Evolutionary conservation across 2,329 filamentous ascomycete species (phyloP).

Genomic region (Fusarium temperatum): DNA sequence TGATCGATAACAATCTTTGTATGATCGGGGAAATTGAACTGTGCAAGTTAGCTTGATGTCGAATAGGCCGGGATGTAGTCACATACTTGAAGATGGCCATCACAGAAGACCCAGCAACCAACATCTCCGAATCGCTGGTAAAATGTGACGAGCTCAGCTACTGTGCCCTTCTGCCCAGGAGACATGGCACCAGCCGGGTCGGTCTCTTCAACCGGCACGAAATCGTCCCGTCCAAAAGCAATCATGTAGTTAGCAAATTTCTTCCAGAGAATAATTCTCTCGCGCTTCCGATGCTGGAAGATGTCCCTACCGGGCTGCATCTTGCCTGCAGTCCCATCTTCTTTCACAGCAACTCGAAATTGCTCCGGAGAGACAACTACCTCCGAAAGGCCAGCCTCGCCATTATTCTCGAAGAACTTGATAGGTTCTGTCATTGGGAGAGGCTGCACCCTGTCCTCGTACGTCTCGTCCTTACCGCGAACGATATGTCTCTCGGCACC

Average conservation of each 20-base stretch:
- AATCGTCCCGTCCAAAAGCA: conserved; percentile 76
- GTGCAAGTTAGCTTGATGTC: conserved; percentile 35
- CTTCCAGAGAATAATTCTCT: conserved; percentile 74
- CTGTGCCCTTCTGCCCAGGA: conserved; percentile 49
- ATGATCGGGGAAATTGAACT: conserved; percentile 90
- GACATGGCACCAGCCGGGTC: conserved; percentile 52
- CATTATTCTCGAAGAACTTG: conserved; percentile 79
- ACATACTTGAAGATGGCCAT: conserved; percentile 78
- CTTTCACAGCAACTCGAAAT: conserved; percentile 64
- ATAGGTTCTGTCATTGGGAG: conserved; percentile 70
- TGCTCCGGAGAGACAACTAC: conserved; percentile 72
- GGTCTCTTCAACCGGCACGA: conserved; percentile 58
- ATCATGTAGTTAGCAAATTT: conserved; percentile 81
- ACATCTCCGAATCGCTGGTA: conserved; percentile 85
- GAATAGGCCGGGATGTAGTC: not conserved
- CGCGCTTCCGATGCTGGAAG: conserved; percentile 72
- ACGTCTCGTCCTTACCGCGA: conserved; percentile 64
- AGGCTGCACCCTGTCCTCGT: conserved; percentile 67
- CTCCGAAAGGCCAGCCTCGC: conserved; percentile 68
- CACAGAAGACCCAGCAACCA: conserved; percentile 82
- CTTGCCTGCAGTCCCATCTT: conserved; percentile 69
- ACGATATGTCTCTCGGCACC: conserved; percentile 77
- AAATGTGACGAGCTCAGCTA: conserved; percentile 74
- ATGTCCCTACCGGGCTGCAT: conserved; percentile 70
- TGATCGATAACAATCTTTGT: conserved; percentile 84